Evolutionary conservation across 371 early-diverging fungal species (phyloP).

Genomic region (Apophysomyces elegans): DNA sequence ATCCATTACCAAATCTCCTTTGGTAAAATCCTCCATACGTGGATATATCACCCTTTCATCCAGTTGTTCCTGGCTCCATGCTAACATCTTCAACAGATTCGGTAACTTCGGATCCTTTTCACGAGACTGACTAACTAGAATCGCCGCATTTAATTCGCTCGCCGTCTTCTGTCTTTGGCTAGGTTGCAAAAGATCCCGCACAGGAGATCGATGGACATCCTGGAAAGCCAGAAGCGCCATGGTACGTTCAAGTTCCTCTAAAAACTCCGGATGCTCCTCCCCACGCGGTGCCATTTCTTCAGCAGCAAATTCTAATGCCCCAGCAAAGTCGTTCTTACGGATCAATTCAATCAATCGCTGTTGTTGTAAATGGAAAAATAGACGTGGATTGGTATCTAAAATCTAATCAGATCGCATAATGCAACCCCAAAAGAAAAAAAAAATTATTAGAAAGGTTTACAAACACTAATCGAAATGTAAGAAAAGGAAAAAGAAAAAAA

Average conservation of each 20-base stretch:
- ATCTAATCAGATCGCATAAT: conserved; percentile 57
- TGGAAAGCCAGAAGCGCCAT: conserved; percentile 97
- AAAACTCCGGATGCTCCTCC: conserved; percentile 93
- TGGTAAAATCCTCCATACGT: conserved; percentile 81
- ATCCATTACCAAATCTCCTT: conserved; percentile 67
- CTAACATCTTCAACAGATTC: conserved; percentile 83
- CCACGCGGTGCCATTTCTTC: conserved; percentile 97
- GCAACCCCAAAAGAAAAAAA: too few relatives aligned
- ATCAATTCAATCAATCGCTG: conserved; percentile 96
- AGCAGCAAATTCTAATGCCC: conserved; percentile 94
- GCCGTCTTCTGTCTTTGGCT: conserved; percentile 92
- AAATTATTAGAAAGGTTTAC: too few relatives aligned
- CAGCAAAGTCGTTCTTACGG: conserved; percentile 73
- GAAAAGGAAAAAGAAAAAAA: too few relatives aligned
- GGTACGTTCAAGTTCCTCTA: conserved; percentile 91
- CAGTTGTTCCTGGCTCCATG: conserved; percentile 90
- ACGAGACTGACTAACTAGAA: conserved; percentile 88
- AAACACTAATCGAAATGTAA: too few relatives aligned
- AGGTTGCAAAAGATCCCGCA: conserved; percentile 83
- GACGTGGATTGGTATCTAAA: conserved; percentile 91
- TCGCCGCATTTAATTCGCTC: conserved; percentile 91
- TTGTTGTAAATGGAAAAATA: conserved; percentile 95
- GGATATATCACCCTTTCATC: conserved; percentile 84
- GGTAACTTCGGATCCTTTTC: conserved; percentile 95
- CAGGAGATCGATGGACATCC: conserved; percentile 64